These are phyloP conservation scores for Bruguiera sexangula DNA, from an alignment of 345 rosid genomes.

Conservation along the genomic window DNA sequence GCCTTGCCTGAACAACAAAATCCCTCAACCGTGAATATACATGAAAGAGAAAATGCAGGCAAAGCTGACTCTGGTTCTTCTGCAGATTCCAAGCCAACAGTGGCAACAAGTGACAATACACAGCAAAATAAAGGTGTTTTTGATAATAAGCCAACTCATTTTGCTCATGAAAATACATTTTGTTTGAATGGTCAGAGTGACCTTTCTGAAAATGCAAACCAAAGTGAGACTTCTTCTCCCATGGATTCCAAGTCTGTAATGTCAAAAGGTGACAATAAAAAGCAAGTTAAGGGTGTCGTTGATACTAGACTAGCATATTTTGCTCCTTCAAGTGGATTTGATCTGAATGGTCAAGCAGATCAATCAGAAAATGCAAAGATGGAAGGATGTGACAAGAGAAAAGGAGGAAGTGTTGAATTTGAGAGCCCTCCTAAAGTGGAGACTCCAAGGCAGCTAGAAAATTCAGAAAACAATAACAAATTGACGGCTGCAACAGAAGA, in stretches of 20 bases:
- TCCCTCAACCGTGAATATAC: slow-evolving; percentile 6
- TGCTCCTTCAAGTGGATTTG: slow-evolving; percentile 12
- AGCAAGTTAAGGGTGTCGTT: slow-evolving; percentile 18
- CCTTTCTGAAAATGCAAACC: slow-evolving; percentile 12
- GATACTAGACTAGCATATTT: slow-evolving; percentile 21
- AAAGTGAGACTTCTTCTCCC: background rate
- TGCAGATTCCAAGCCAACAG: slow-evolving; percentile 16
- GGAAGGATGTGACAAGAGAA: slow-evolving; percentile 21
- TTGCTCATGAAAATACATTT: slow-evolving; percentile 10
- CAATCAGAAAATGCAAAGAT: slow-evolving; percentile 15
- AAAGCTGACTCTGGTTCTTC: slow-evolving; percentile 9
- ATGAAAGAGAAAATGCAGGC: slow-evolving; percentile 16
- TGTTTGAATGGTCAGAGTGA: slow-evolving; percentile 13
- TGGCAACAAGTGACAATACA: slow-evolving; percentile 16
- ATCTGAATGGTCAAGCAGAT: slow-evolving; percentile 13
- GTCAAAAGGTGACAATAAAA: slow-evolving; percentile 15
- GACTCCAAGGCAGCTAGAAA: slow-evolving; percentile 23
- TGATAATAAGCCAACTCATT: slow-evolving; percentile 18
- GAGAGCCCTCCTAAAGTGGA: slow-evolving; percentile 25
- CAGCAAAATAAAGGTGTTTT: slow-evolving; percentile 20
- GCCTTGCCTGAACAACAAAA: slow-evolving; percentile 36
- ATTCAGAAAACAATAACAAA: slow-evolving; percentile 14
- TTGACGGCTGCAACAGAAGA: slow-evolving; percentile 24
- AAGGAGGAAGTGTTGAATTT: slow-evolving; percentile 10
- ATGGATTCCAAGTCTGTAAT: slow-evolving; percentile 18